Base-by-base conservation (phyloP, 225 moss, liverwort and hornwort species). In the Climacium dendroides region DNA sequence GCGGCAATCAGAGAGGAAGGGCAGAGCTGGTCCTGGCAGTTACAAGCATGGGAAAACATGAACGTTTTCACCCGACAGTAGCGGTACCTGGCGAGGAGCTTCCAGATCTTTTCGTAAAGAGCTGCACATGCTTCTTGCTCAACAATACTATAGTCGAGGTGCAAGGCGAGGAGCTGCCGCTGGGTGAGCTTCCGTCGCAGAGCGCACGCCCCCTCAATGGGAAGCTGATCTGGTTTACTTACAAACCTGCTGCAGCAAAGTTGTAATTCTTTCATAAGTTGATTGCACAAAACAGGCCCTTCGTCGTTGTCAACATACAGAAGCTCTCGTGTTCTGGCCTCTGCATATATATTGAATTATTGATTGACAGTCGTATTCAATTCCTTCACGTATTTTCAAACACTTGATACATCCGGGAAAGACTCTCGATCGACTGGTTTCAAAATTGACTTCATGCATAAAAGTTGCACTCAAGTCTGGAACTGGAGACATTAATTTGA, bases 111-210 rank as follows among this genome's bases (percentile, higher is more conserved):
- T n/a, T n/a, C n/a, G n/a, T n/a, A n/a, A n/a, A n/a, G n/a, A n/a
- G n/a, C n/a, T n/a, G n/a, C n/a, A n/a, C n/a, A n/a, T n/a, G n/a
- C n/a, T n/a, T n/a, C n/a, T n/a, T n/a, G n/a, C n/a, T n/a, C n/a
- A n/a, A n/a, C n/a, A n/a, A n/a, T n/a, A n/a, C n/a, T n/a, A n/a
- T n/a, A n/a, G n/a, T n/a, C n/a, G n/a, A n/a, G n/a, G n/a, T n/a
- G n/a, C n/a, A n/a, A n/a, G 96, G 96, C 34, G 91, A 92, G 76
- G 94, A 95, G 83, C 81, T 97, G 28, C 99, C 96, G 19, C 88
- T 97, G 43, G 99, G 99, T 15, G 92, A 95, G 64, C 95, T 99
- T 83, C 99, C 99, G 24, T 95, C 96, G 23, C 96, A 99, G 88
- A 95, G 96, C 53, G 99, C 96, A 6, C 91, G 88, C 47, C 99